Base-by-base conservation (phyloP, 2,329 filamentous ascomycete species). In the Ustulina deusta region DNA sequence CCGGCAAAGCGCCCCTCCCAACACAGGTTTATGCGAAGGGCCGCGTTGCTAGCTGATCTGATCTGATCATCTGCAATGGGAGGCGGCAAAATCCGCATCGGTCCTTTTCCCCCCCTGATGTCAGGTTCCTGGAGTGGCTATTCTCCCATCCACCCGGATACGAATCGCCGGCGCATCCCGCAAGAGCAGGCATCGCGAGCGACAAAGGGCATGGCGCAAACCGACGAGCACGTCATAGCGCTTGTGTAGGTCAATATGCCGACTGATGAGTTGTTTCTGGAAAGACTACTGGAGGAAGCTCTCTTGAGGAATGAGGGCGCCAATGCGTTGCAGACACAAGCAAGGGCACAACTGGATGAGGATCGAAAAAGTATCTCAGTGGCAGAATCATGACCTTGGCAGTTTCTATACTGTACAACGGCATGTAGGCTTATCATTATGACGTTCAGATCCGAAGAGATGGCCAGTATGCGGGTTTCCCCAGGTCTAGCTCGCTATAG, bases 241-340 rank as follows among this genome's bases (percentile, higher is more conserved):
- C 56, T 62, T 17, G 49, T 62, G 29, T 27, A 46, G 5, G 36
- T 54, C 6, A 56, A 63, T 11, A 63, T 63, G 38, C 49, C 36
- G 13, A 49, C 49, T 17, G 48, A 56, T 27, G 49, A 56, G 17
- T 10, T 63, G 11, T 63, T 56, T 27, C 40, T 49, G 17, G 36
- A 63, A 29, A 44, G n/a, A 20, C 27, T 63, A 9, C 49, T 48
- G 38, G 36, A 32, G 4, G 60, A 56, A 13, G 36, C 38, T 56
- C 46, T 25, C 38, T 48, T 6, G 15, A 22, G n/a, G 25, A 36
- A 22, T 3, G 15, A n/a, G 42, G 42, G 42, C 13, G n/a, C 13
- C 7, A 17, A 25, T n/a, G 42, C n/a, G 32, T 29, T 36, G 15
- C 42, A 3, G 20, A 60, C 44, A 13, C 44, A 40, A 38, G 10